Evolutionary conservation across 164 flowering plant species (phyloP).

Genomic region (Umbellularia californica): DNA sequence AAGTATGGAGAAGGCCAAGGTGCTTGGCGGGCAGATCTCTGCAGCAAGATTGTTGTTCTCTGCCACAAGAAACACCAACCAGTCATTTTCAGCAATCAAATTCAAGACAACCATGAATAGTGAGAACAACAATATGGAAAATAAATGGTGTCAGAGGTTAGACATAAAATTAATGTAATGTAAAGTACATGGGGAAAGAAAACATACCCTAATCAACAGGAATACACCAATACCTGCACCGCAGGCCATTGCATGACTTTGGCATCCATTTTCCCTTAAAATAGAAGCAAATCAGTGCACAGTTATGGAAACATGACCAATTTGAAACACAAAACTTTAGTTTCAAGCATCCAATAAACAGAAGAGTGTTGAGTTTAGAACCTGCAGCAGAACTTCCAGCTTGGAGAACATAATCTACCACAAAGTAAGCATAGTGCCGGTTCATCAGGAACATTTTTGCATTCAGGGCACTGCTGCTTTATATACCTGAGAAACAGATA

Average conservation of each 20-base stretch:
- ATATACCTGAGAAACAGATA: constrained; percentile 54
- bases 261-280: constrained; percentile 62
- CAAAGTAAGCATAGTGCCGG: constrained; percentile 89
- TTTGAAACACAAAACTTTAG: not conserved
- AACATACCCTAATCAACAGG: constrained; percentile 67
- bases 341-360: not conserved
- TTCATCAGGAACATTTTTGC: constrained; percentile 45
- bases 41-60: constrained; percentile 85
- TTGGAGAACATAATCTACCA: constrained; percentile 79
- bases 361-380: constrained; percentile 13
- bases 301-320: not conserved
- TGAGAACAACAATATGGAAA: not conserved
- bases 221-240: constrained; percentile 94
- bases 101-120: not conserved
- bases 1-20: constrained; percentile 92
- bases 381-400: constrained; percentile 93
- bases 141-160: not conserved
- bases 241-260: constrained; percentile 67
- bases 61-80: constrained; percentile 18
- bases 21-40: constrained; percentile 74
- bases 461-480: constrained; percentile 60
- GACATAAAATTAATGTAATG: constrained; percentile 3
- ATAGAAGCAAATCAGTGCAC: not conserved
- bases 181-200: not conserved
- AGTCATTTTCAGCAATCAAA: not conserved